Evolutionary conservation across 768 basidiomycete genomes (phyloP), one percentile per base, ranked within the genome.

Genomic region (Panellus pusillus): DNA sequence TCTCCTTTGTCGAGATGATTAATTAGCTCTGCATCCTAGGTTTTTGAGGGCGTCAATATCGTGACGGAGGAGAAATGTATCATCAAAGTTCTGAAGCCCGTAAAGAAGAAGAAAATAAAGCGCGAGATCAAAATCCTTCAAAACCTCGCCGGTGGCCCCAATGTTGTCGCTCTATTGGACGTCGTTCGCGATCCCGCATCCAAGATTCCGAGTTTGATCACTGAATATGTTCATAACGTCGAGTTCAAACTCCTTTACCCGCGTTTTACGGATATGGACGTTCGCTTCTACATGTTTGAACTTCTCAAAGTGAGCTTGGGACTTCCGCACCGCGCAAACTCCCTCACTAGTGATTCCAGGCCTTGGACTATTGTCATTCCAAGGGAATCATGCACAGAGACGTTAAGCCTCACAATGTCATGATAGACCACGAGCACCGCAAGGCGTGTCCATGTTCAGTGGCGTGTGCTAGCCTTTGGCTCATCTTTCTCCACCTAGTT

Each of bases 81-180:
- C 72, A 94, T 98, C 76, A 98, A 98, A 71, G 96, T 98, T 29
- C 80, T 98, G 62, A 98, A 98, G 71, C 96, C 96, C 0, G 95
- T 98, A 37, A 98, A 98, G 82, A 98, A 98, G 84, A 98, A 98
- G 84, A 98, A 98, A 76, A 98, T 98, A 74, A 98, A 98, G 76
- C 82, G 96, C 59, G 96, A 98, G 75, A 97, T 98, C 70, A 98
- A 98, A 79, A 96, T 98, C 65, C 75, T 98, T 20, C 93, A 95
- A 73, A 97, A 98, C 69, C 79, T 98, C 28, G 92, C 94, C 0
- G 95, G 96, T 20, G 96, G 96, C 6, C 94, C 94, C 3, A 98
- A 98, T 70, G 80, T 98, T 59, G 91, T 98, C 44, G 88, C 88
- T 7, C 79, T 98, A 46, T 78, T 98, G 57, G 96, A 98, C 67